phyloP scores from a whole-genome alignment of 371 early-diverging fungal genomes.

The Lichtheimia hyalospora region DNA sequence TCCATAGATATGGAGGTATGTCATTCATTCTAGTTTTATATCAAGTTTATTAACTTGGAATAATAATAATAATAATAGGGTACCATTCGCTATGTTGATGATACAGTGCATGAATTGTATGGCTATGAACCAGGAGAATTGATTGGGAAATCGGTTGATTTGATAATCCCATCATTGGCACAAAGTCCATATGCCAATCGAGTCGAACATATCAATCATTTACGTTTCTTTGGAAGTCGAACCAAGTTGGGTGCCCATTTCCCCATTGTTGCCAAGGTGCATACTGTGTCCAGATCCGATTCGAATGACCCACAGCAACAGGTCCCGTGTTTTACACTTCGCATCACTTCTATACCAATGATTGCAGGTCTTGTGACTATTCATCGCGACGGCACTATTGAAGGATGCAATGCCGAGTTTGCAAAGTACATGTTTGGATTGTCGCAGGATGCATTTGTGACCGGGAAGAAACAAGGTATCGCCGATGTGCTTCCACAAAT shows the following conservation, averaged over 20 bases:
- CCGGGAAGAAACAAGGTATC: slow-evolving; percentile 36
- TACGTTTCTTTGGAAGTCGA: slow-evolving; percentile 61
- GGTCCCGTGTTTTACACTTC: slow-evolving; percentile 26
- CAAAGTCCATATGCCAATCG: not conserved
- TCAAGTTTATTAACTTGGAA: not conserved
- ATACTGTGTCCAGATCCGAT: slow-evolving; percentile 20
- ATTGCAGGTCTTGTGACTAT: slow-evolving; percentile 70
- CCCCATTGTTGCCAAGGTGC: slow-evolving; percentile 58
- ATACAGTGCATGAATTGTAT: slow-evolving; percentile 54
- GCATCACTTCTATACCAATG: slow-evolving; percentile 67
- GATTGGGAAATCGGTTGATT: slow-evolving; percentile 40
- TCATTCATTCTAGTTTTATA: not conserved
- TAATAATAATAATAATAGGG: slow-evolving; percentile 53
- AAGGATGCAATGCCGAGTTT: slow-evolving; percentile 65
- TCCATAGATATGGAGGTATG: slow-evolving; percentile 30
- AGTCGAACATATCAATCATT: slow-evolving; percentile 39
- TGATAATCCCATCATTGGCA: slow-evolving; percentile 41
- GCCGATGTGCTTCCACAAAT: slow-evolving; percentile 65
- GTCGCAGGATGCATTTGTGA: slow-evolving; percentile 53
- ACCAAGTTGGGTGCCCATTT: slow-evolving; percentile 59
- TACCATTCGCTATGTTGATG: slow-evolving; percentile 49
- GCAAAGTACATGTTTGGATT: slow-evolving; percentile 69
- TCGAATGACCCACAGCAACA: slow-evolving; percentile 12
- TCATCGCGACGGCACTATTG: slow-evolving; percentile 53
- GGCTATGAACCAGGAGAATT: slow-evolving; percentile 53